Percentiles rank a stretch among this genome's conserved stretches.
phyloP scores from a whole-genome alignment of 192 early-diverging fungal species.

The Geranomyces michiganensis region DNA sequence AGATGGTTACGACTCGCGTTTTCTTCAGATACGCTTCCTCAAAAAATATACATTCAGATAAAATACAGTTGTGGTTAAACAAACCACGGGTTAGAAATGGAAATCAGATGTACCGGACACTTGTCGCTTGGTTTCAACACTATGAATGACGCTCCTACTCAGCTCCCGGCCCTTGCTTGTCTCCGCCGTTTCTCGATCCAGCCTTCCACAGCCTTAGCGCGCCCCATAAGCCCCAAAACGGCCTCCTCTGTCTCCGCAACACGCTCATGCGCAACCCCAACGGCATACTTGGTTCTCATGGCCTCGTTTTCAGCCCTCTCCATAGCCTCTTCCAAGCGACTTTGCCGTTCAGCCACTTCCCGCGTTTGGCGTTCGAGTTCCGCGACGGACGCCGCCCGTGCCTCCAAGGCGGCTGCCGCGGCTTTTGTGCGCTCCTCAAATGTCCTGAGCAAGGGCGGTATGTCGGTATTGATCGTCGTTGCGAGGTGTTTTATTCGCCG shows the following conservation, averaged over 20 bases:
- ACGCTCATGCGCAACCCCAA: constrained; percentile 24
- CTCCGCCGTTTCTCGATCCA: neutral
- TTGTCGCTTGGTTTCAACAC: too few relatives aligned
- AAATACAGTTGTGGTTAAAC: too few relatives aligned
- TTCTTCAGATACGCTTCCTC: too few relatives aligned
- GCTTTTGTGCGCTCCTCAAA: constrained; percentile 1
- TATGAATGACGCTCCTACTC: too few relatives aligned
- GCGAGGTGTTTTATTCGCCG: constrained; percentile 20
- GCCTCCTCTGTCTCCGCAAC: constrained; percentile 34
- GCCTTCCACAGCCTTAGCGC: constrained; percentile 16
- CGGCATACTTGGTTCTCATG: constrained; percentile 22
- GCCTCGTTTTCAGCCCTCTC: constrained; percentile 30
- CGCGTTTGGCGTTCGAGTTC: neutral
- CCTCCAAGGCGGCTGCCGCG: neutral
- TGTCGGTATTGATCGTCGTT: neutral
- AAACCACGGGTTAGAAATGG: too few relatives aligned
- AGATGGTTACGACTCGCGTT: too few relatives aligned
- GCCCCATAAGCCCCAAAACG: constrained; percentile 19
- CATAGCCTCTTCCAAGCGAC: constrained; percentile 3
- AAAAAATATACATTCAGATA: too few relatives aligned
- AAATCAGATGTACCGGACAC: too few relatives aligned
- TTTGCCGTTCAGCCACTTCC: neutral
- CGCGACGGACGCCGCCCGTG: neutral
- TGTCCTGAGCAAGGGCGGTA: constrained; percentile 9
- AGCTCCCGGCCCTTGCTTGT: neutral